These are phyloP conservation scores for Breviolum minutum DNA, from an alignment of 73 alveolate genomes.

Conservation along the genomic window DNA sequence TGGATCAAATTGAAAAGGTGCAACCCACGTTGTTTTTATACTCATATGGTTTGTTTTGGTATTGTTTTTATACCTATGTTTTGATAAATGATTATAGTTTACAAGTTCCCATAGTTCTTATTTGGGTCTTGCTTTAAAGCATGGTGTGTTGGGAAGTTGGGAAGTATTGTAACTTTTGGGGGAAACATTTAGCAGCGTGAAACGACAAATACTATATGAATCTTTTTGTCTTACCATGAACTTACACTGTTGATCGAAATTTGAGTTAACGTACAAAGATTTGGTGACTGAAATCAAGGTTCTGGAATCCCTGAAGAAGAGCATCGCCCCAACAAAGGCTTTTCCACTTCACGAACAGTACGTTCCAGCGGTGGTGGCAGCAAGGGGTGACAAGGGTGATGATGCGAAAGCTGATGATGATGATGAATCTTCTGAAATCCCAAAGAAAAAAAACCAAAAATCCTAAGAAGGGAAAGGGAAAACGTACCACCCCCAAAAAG, in stretches of 20 bases:
- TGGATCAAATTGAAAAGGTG: too few species aligned
- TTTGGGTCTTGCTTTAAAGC: too few species aligned
- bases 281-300: not conserved
- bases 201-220: too few species aligned
- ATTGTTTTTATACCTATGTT: too few species aligned
- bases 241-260: not conserved
- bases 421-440: not conserved
- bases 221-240: not conserved
- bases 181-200: too few species aligned
- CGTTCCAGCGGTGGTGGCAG: not conserved
- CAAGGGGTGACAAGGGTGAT: not conserved
- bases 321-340: not conserved
- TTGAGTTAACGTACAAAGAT: not conserved
- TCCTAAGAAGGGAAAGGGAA: not conserved
- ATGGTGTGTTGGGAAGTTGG: too few species aligned
- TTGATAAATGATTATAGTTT: not conserved
- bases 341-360: slow-evolving; percentile 3
- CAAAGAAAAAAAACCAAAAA: not conserved
- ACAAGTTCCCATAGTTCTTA: too few species aligned
- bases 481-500: not conserved
- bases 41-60: too few species aligned
- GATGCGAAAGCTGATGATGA: not conserved
- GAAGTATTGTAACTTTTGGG: too few species aligned
- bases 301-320: not conserved
- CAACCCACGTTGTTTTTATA: too few species aligned